Conservation (phyloP, 2,329 filamentous ascomycete species). For the Macroventuria anomochaeta region DNA sequence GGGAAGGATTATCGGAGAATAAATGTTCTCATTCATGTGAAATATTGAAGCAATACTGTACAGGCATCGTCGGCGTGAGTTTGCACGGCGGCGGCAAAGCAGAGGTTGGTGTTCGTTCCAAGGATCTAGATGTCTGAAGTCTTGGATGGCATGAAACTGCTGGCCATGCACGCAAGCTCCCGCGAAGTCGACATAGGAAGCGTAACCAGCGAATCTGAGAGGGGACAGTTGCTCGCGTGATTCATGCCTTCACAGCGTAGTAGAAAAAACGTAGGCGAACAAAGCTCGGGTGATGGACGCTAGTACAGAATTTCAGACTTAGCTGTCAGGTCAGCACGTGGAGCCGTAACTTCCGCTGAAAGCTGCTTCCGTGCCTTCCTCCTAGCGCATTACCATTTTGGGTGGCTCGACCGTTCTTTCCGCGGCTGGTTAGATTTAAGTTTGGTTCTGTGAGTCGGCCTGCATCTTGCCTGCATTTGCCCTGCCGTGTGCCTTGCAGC, state of each 20-base stretch:
- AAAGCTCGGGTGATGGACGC: background rate
- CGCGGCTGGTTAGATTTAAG: slow-evolving; percentile 1
- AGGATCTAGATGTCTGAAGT: background rate
- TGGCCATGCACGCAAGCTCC: background rate
- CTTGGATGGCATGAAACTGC: background rate
- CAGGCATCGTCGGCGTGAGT: background rate
- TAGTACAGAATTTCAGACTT: slow-evolving; percentile 6
- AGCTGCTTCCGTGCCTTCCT: background rate
- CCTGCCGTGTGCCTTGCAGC: slow-evolving; percentile 14
- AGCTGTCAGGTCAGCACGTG: slow-evolving; percentile 2
- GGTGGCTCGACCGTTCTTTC: slow-evolving; percentile 8
- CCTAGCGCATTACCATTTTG: slow-evolving; percentile 5
- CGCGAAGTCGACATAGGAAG: background rate
- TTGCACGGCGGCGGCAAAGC: background rate
- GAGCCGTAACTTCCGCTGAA: slow-evolving; percentile 2
- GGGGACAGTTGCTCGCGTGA: background rate
- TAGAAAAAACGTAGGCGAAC: background rate
- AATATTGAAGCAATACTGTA: background rate
- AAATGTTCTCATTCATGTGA: background rate
- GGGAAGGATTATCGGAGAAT: slow-evolving; percentile 2
- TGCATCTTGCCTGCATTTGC: slow-evolving; percentile 3
- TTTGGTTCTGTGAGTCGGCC: background rate
- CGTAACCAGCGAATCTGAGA: background rate
- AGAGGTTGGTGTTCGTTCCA: slow-evolving; percentile 4
- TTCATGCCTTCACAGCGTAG: background rate